Conservation (phyloP, 768 basidiomycete genomes). For the Xerocomus brunneocitrinus region DNA sequence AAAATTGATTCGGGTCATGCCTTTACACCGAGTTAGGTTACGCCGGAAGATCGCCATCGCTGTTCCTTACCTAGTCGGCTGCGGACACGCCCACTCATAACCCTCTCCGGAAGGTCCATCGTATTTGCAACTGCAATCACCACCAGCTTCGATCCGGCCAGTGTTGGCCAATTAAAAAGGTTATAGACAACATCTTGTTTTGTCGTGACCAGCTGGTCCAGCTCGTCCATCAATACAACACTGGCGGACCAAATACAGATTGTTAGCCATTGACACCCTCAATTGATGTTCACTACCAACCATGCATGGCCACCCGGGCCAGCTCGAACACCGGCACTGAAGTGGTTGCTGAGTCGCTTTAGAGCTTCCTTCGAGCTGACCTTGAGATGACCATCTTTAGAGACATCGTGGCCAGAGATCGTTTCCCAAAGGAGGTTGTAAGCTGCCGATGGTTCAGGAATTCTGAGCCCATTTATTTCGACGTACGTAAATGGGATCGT, state of each 20-base stretch:
- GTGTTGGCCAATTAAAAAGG: slow-evolving; percentile 99
- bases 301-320: slow-evolving; percentile 87
- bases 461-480: slow-evolving; percentile 93
- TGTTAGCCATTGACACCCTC: neutral
- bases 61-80: slow-evolving; percentile 73
- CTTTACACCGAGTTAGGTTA: slow-evolving; percentile 34
- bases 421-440: slow-evolving; percentile 92
- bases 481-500: slow-evolving; percentile 92
- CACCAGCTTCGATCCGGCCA: slow-evolving; percentile 81
- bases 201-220: slow-evolving; percentile 92
- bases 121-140: slow-evolving; percentile 98
- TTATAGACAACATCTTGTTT: slow-evolving; percentile 99
- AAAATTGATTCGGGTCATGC: slow-evolving; percentile 90
- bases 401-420: slow-evolving; percentile 73
- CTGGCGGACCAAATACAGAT: slow-evolving; percentile 36
- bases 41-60: neutral
- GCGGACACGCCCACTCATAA: slow-evolving; percentile 87
- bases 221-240: slow-evolving; percentile 96
- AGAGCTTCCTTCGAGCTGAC: slow-evolving; percentile 80
- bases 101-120: slow-evolving; percentile 94
- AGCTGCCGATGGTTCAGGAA: slow-evolving; percentile 89
- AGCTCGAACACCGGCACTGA: slow-evolving; percentile 55
- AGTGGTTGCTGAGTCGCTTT: slow-evolving; percentile 71
- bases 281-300: slow-evolving; percentile 41
- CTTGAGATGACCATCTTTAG: slow-evolving; percentile 56